Evolutionary conservation across 768 basidiomycete species (phyloP), one percentile per base, ranked within the genome.

Genomic region (Pisolithus microcarpus): DNA sequence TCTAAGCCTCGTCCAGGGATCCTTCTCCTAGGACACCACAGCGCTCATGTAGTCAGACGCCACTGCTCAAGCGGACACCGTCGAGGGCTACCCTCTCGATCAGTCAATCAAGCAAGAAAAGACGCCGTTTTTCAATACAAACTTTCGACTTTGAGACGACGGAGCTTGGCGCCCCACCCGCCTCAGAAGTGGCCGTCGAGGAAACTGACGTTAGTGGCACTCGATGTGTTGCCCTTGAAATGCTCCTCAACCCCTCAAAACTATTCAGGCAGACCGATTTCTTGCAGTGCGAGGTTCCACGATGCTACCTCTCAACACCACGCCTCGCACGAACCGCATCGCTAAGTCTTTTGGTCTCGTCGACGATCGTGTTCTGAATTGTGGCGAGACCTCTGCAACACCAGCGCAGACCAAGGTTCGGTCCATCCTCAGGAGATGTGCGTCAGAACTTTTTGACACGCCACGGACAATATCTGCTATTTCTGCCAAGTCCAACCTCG

Each of bases 291-390:
- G 79, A 15, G 77, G 79, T 6, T 75, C 77, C 40, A 64, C 64
- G 7, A 63, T 72, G 9, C 59, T 82, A 7, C 82, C 84, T 4
- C 74, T 85, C 43, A 75, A 80, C 49, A 74, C 70, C 34, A 85
- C 82, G 1, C 84, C 84, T 11, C 78, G 84, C 16, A 82, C 84
- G n/a, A 78, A 75, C 49, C 77, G 84, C 19, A 81, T 85, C 42
- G 79, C 81, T 56, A 77, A 77, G 55, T 69, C 77, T 23, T 81
- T 84, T 40, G 84, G 83, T 7, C 72, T 85, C 36, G 56, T 76
- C 7, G 78, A 78, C 56, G 79, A 79, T 52, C 74, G 75, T 18
- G 61, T 85, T 28, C 67, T 85, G 49, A 77, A 70, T 43, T 84
- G 73, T 61, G 69, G 71, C 38, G 77, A 81, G 34, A 67, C 67